Evolutionary conservation across 2,329 filamentous ascomycete genomes (phyloP).

Genomic region (Fusarium phyllophilum): DNA sequence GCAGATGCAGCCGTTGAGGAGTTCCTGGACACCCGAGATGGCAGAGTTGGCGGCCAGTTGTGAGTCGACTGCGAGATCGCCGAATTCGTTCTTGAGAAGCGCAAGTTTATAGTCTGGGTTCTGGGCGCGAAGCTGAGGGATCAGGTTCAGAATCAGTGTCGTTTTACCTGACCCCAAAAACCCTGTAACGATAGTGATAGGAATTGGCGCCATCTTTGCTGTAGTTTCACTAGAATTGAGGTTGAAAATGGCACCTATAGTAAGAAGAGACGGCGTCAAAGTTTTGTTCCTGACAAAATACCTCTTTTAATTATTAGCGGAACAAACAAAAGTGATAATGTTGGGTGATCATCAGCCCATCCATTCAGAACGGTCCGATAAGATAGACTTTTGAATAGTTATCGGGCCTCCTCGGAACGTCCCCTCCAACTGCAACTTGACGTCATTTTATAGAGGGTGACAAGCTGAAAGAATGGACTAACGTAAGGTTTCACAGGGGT

Average conservation of each 20-base stretch:
- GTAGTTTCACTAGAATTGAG: not conserved
- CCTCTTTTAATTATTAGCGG: constrained; percentile 23
- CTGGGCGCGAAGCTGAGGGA: constrained; percentile 84
- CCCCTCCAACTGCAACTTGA: constrained; percentile 37
- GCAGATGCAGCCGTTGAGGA: constrained; percentile 98
- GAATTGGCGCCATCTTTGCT: constrained; percentile 72
- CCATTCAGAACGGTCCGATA: constrained; percentile 33
- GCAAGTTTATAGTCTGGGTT: constrained; percentile 85
- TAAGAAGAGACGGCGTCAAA: not conserved
- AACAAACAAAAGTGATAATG: constrained; percentile 9
- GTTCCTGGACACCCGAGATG: constrained; percentile 89
- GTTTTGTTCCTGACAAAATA: constrained; percentile 33
- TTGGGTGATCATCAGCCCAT: constrained; percentile 37
- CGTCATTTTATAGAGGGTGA: constrained; percentile 27
- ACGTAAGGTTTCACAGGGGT: constrained; percentile 30
- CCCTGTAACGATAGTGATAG: constrained; percentile 94
- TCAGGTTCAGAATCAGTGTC: constrained; percentile 91
- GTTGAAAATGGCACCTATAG: not conserved
- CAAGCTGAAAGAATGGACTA: not conserved
- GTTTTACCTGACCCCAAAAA: constrained; percentile 98
- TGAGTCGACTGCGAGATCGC: constrained; percentile 91
- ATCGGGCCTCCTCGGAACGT: constrained; percentile 37
- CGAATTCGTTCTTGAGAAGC: constrained; percentile 97
- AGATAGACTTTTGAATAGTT: constrained; percentile 34
- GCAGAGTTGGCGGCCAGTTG: constrained; percentile 85